Evolutionary conservation across 208 protist genomes (phyloP).

Genomic region (Wallacemonas rigidus): DNA sequence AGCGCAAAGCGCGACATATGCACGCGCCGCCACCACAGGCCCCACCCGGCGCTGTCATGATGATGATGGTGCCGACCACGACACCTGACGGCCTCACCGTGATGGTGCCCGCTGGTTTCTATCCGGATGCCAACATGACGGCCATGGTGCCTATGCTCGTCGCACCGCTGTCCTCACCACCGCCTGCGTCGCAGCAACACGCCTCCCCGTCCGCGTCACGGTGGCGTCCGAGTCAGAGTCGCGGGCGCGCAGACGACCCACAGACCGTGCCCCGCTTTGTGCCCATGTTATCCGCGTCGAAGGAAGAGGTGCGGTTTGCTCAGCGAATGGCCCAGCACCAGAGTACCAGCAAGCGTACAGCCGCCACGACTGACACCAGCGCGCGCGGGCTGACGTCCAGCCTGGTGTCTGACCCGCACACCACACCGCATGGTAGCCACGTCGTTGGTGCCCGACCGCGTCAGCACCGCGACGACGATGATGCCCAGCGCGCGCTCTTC

Average conservation of each 20-base stretch:
- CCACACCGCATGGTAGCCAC: not conserved
- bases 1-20: not conserved
- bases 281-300: constrained; percentile 13
- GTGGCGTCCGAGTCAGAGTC: constrained; percentile 10
- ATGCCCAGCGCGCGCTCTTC: constrained; percentile 16
- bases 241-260: not conserved
- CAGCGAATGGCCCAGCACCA: not conserved
- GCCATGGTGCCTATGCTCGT: not conserved
- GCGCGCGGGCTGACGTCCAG: too few species aligned
- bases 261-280: constrained; percentile 16
- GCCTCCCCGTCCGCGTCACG: not conserved
- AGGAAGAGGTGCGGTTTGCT: constrained; percentile 2
- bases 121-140: not conserved
- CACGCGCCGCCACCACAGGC: not conserved
- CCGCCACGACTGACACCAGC: too few species aligned
- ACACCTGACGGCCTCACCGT: constrained; percentile 1
- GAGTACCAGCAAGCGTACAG: not conserved
- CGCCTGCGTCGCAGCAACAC: not conserved
- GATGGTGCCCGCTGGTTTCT: constrained; percentile 4
- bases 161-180: not conserved
- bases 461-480: not conserved
- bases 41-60: not conserved
- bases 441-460: not conserved
- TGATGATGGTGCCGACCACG: constrained; percentile 13
- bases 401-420: not conserved